phyloP scores from a whole-genome alignment of 169 alveolate genomes.

The Miamiensis avidus region DNA sequence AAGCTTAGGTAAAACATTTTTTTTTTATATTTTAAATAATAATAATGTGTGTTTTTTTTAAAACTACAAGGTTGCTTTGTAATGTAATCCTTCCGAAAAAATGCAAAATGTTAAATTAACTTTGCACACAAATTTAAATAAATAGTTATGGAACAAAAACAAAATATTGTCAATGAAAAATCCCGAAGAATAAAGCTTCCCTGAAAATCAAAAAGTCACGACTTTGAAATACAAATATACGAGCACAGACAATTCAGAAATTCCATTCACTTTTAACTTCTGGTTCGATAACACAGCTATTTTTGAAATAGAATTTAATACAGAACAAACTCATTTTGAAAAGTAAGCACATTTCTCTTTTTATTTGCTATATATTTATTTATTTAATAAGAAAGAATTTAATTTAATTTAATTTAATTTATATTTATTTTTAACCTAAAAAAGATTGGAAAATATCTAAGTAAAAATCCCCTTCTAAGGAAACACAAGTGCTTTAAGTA shows the following conservation, averaged over 20 bases:
- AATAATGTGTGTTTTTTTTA: too few relatives aligned
- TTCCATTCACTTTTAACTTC: slow-evolving; percentile 52
- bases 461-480: slow-evolving; percentile 13
- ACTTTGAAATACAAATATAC: slow-evolving; percentile 50
- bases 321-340: slow-evolving; percentile 10
- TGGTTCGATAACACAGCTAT: slow-evolving; percentile 35
- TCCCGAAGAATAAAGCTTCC: slow-evolving; percentile 37
- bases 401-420: too few relatives aligned
- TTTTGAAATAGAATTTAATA: slow-evolving; percentile 49
- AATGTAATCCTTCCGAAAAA: slow-evolving; percentile 23
- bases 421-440: neutral
- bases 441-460: slow-evolving; percentile 2
- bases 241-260: slow-evolving; percentile 25
- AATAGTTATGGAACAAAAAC: slow-evolving; percentile 51
- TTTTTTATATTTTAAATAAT: too few relatives aligned
- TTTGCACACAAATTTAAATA: slow-evolving; percentile 54
- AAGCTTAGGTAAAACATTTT: slow-evolving; percentile 2
- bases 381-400: too few relatives aligned
- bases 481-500: slow-evolving; percentile 20
- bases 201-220: slow-evolving; percentile 39
- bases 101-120: slow-evolving; percentile 30
- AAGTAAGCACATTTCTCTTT: neutral
- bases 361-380: neutral
- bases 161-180: slow-evolving; percentile 38
- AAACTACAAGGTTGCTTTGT: slow-evolving; percentile 5